Evolutionary conservation across 225 moss, liverwort and hornwort genomes (phyloP).

Genomic region (Sphagnum contortum): DNA sequence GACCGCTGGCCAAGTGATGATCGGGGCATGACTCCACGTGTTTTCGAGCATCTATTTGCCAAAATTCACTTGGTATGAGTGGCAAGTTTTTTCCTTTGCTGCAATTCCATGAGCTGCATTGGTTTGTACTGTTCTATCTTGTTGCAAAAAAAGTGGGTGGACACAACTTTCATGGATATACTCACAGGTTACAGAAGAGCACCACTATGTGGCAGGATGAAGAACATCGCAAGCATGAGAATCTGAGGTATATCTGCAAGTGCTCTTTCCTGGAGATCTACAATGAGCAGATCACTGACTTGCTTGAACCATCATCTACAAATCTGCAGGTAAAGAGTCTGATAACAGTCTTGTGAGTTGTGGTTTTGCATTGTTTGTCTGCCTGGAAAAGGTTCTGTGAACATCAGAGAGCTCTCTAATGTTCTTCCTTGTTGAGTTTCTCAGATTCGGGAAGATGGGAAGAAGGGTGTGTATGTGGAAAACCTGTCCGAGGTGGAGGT

Average conservation of each 20-base stretch:
- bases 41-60: conserved; percentile 59
- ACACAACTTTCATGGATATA: no score
- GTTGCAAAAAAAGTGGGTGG: neutral
- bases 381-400: no score
- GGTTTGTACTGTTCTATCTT: neutral
- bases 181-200: no score
- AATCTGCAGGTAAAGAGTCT: conserved; percentile 39
- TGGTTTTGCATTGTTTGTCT: no score
- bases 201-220: conserved; percentile 26
- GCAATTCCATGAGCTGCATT: no score
- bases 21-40: conserved; percentile 53
- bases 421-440: no score
- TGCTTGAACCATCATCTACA: conserved; percentile 44
- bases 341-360: no score
- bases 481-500: conserved; percentile 11
- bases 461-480: conserved; percentile 13
- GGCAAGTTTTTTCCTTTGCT: neutral
- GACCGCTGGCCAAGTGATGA: conserved; percentile 39
- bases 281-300: conserved; percentile 57
- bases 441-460: conserved; percentile 13
- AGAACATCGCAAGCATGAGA: conserved; percentile 34
- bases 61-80: conserved; percentile 41
- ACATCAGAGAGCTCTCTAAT: no score
- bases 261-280: conserved; percentile 62
- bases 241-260: conserved; percentile 54